Base-by-base conservation (phyloP, 1,284 basidiomycete species). In the Ganoderma leucocontextum region DNA sequence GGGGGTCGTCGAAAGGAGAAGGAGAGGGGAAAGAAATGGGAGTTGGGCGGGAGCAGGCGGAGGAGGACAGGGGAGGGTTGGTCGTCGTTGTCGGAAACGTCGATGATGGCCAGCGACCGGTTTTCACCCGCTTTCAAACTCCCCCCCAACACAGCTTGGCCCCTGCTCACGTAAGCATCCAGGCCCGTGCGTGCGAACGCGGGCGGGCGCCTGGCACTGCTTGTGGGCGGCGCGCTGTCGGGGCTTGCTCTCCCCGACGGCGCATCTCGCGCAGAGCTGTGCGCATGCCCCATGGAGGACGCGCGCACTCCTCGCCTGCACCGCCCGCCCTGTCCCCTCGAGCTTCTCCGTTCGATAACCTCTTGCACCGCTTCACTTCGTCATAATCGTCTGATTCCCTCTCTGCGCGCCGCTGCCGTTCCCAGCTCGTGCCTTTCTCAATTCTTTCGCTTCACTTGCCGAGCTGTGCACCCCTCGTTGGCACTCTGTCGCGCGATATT, bases 81-180 rank as follows among this genome's bases (percentile, higher is more conserved):
- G 66, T 68, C 66, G 66, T 68, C 66, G 66, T 68, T 74, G 70
- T 74, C 73, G 71, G 71, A 68, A 68, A 72, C 72, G 44, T 47
- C 44, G 69, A 73, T 75, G 75, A 76, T 76, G 74, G 65, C 70
- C 68, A 74, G 69, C 62, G 76, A 74, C 72, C 76, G 72, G 74
- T 78, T 77, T 77, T 72, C 72, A 73, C 73, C 74, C 73, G 58
- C 66, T 72, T 76, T 75, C 73, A 75, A 77, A 71, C 74, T 74
- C 72, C 72, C 68, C 68, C 76, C 75, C 70, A 73, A 76, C 75
- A 75, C 76, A 75, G 75, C 75, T 74, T 70, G 33, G 12, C 29
- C 60, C 35, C 55, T 19, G 66, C 57, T 78, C 70, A 77, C 52
- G 68, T 77, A 74, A 77, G 60, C 67, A 9, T 36, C 6, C 22